Percentiles rank a stretch among this genome's conserved stretches.
Evolutionary conservation across 495 filamentous ascomycete species (phyloP).

Genomic region (Daldinia bambusicola): DNA sequence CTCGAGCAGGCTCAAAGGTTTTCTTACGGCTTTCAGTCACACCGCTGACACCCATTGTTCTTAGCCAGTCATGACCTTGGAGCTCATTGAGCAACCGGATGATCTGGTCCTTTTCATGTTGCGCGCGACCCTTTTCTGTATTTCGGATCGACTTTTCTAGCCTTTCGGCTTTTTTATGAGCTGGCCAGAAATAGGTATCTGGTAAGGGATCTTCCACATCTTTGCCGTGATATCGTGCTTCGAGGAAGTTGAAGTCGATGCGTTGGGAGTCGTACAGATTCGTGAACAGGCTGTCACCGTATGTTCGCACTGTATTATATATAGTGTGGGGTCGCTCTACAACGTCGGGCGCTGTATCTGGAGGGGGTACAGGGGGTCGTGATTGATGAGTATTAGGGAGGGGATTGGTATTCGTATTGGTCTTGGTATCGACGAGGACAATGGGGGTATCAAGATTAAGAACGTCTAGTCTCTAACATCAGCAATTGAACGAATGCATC

Average conservation of each 20-base stretch:
- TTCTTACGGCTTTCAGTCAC: conserved; percentile 85
- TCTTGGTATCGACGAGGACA: conserved; percentile 60
- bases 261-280: conserved; percentile 63
- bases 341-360: conserved; percentile 33
- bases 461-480: conserved; percentile 58
- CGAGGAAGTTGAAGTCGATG: conserved; percentile 66
- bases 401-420: conserved; percentile 53
- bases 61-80: conserved; percentile 91
- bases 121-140: conserved; percentile 88
- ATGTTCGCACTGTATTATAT: conserved; percentile 57
- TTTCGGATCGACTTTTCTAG: conserved; percentile 93
- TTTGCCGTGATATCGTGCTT: conserved; percentile 53
- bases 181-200: conserved; percentile 72
- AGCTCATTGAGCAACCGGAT: conserved; percentile 87
- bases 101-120: conserved; percentile 90
- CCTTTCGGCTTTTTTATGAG: conserved; percentile 82
- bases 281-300: conserved; percentile 57
- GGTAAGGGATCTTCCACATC: conserved; percentile 71
- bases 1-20: conserved; percentile 84
- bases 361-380: conserved; percentile 43
- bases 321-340: conserved; percentile 34
- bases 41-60: conserved; percentile 89
- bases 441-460: conserved; percentile 70
- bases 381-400: conserved; percentile 31
- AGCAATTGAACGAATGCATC: conserved; percentile 56